Percentiles rank a stretch among this genome's conserved stretches.
Evolutionary conservation across 768 basidiomycete species (phyloP).

Genomic region (Pholiota microspora): DNA sequence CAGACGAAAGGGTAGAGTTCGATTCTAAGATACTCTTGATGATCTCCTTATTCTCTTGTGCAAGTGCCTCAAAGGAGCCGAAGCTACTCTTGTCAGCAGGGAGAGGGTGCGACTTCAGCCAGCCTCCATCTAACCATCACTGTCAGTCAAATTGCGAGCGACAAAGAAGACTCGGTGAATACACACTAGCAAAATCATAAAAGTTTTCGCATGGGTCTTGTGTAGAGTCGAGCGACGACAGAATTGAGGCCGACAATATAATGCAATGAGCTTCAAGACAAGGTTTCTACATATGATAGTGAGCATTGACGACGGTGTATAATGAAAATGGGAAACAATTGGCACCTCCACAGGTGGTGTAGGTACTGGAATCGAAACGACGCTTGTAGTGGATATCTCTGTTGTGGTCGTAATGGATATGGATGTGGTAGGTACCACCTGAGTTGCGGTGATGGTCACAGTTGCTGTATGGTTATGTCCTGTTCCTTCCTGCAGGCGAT

Average conservation of each 20-base stretch:
- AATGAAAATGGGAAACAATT: too few relatives aligned
- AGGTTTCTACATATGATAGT: slow-evolving; percentile 39
- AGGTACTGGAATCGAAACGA: slow-evolving; percentile 47
- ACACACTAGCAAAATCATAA: slow-evolving; percentile 89
- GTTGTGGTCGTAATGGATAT: slow-evolving; percentile 28
- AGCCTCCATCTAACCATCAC: slow-evolving; percentile 69
- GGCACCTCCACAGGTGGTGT: slow-evolving; percentile 53
- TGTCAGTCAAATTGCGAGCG: neutral
- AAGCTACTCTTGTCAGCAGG: slow-evolving; percentile 81
- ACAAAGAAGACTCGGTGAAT: neutral
- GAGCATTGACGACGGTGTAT: neutral
- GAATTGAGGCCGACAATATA: slow-evolving; percentile 74
- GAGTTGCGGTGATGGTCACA: slow-evolving; percentile 38
- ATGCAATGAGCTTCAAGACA: slow-evolving; percentile 85
- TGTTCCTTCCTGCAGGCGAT: slow-evolving; percentile 51
- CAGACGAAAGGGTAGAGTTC: slow-evolving; percentile 28
- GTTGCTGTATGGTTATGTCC: slow-evolving; percentile 31
- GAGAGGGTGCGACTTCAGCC: slow-evolving; percentile 79
- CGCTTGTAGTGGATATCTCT: slow-evolving; percentile 31
- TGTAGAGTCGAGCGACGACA: slow-evolving; percentile 74
- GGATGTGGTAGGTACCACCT: slow-evolving; percentile 36
- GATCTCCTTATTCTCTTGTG: slow-evolving; percentile 75
- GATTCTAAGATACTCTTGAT: slow-evolving; percentile 70
- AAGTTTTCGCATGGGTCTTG: slow-evolving; percentile 96
- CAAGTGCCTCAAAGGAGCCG: slow-evolving; percentile 70